These are phyloP conservation scores for Rhizopogon vinicolor DNA, from an alignment of 768 basidiomycete genomes.

Conservation along the genomic window DNA sequence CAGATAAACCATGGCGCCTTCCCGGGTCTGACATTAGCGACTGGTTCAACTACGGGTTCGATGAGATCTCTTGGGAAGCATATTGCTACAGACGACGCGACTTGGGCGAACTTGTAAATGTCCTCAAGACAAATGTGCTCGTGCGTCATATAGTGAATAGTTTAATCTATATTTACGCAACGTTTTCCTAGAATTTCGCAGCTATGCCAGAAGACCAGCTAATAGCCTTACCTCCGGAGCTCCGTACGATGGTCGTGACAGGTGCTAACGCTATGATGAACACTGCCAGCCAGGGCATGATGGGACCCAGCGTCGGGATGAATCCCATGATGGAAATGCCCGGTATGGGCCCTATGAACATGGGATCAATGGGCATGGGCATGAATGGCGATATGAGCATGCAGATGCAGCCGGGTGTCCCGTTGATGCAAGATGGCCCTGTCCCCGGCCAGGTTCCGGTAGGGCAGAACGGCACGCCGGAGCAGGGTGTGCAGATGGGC, in stretches of 20 bases:
- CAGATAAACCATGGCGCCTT: conserved; percentile 86
- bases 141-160: conserved; percentile 39
- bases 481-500: conserved; percentile 34
- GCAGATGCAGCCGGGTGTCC: conserved; percentile 40
- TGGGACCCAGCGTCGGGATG: conserved; percentile 44
- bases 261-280: conserved; percentile 77
- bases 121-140: conserved; percentile 79
- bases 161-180: conserved; percentile 5
- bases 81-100: conserved; percentile 85
- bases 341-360: conserved; percentile 53
- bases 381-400: conserved; percentile 68
- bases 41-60: conserved; percentile 99
- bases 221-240: conserved; percentile 70
- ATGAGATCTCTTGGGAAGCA: conserved; percentile 93
- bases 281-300: conserved; percentile 43
- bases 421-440: conserved; percentile 53
- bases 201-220: conserved; percentile 82
- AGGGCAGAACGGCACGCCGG: conserved; percentile 33
- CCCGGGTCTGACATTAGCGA: conserved; percentile 92
- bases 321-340: conserved; percentile 82
- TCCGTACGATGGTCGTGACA: conserved; percentile 85
- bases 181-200: conserved; percentile 58
- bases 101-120: conserved; percentile 71
- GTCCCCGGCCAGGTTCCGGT: conserved; percentile 28
- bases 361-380: conserved; percentile 46